phyloP scores from a whole-genome alignment of 306 rosid species.

The Cicer cuneatum region DNA sequence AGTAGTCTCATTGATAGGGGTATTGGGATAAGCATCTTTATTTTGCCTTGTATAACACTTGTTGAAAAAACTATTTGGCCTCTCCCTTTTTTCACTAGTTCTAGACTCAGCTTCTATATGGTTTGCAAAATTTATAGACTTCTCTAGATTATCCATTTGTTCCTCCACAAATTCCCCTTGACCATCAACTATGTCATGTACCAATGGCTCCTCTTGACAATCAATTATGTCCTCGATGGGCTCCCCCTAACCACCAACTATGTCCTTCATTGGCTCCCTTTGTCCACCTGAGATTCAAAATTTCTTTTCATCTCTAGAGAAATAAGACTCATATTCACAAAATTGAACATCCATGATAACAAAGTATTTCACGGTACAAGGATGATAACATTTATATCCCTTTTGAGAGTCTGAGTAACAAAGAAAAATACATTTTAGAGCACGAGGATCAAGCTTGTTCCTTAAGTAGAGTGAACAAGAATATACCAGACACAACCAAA shows the following conservation, averaged over 20 bases:
- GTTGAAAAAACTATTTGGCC: neutral
- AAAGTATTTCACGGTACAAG: neutral
- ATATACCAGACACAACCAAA: neutral
- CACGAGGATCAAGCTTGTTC: neutral
- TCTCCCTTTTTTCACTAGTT: neutral
- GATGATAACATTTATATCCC: neutral
- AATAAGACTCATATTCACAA: neutral
- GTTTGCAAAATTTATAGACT: neutral
- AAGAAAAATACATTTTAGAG: neutral
- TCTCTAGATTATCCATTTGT: neutral
- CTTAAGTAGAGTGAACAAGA: neutral
- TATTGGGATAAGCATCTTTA: neutral
- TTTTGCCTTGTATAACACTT: neutral
- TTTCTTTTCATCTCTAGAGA: neutral
- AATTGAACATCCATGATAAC: neutral
- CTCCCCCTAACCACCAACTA: neutral
- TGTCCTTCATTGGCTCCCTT: neutral
- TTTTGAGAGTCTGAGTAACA: neutral
- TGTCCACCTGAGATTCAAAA: neutral
- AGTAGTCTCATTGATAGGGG: neutral
- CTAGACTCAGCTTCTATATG: too few relatives aligned
- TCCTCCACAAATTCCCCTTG: neutral
- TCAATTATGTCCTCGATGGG: too few relatives aligned
- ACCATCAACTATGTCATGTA: too few relatives aligned
- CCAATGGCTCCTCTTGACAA: too few relatives aligned